Conservation (phyloP, 768 basidiomycete species). For the Boletus subcaerulescens region DNA sequence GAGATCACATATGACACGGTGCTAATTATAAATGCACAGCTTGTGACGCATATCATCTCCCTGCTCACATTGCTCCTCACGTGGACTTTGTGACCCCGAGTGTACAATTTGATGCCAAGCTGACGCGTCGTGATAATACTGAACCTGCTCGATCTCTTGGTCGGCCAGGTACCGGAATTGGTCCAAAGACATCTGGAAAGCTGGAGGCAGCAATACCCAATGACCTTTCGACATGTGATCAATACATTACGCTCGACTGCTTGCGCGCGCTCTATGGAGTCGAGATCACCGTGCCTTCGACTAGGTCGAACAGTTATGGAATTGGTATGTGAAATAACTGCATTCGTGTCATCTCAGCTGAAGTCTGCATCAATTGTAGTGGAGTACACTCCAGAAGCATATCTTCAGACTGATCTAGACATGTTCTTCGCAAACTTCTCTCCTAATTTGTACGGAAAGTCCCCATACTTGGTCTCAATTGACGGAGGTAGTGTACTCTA, state of each 20-base stretch:
- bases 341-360: background rate
- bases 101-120: constrained; percentile 31
- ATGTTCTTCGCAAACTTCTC: constrained; percentile 30
- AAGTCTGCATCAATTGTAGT: constrained; percentile 13
- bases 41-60: constrained; percentile 35
- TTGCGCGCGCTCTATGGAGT: constrained; percentile 27
- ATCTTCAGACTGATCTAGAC: constrained; percentile 25
- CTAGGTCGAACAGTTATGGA: constrained; percentile 32
- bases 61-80: constrained; percentile 29
- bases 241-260: constrained; percentile 31
- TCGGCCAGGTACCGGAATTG: constrained; percentile 6
- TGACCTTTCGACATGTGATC: constrained; percentile 19
- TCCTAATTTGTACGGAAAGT: constrained; percentile 17
- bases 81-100: constrained; percentile 36
- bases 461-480: constrained; percentile 32
- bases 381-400: constrained; percentile 36
- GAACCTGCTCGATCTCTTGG: constrained; percentile 13
- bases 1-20: background rate
- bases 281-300: constrained; percentile 20
- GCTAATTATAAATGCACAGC: constrained; percentile 9
- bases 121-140: constrained; percentile 10
- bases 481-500: constrained; percentile 31
- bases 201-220: constrained; percentile 2
- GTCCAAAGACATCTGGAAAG: constrained; percentile 16
- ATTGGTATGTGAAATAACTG: constrained; percentile 19